These are phyloP conservation scores for Stachybotrys chlorohalonatus DNA, from an alignment of 2,329 filamentous ascomycete species.

Conservation along the genomic window DNA sequence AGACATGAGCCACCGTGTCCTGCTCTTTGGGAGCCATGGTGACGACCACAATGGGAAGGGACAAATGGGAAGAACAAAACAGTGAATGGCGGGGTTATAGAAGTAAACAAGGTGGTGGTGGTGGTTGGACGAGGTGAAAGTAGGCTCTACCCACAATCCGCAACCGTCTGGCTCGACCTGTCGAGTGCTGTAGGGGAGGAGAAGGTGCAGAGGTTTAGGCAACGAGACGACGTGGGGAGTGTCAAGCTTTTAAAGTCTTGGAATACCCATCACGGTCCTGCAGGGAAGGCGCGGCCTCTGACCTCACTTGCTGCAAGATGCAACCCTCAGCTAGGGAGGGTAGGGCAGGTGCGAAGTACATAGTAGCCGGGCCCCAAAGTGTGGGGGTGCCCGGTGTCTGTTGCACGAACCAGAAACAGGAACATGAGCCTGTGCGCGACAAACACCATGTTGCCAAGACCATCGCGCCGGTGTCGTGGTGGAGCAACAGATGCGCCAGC, in stretches of 20 bases:
- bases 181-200: no score
- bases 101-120: neutral
- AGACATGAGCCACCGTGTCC: conserved; percentile 16
- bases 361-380: neutral
- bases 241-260: neutral
- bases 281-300: neutral
- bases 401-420: neutral
- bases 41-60: neutral
- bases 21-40: conserved; percentile 4
- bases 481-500: no score
- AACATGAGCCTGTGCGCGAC: neutral
- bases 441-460: neutral
- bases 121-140: neutral
- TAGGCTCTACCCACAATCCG: no score
- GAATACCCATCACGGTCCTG: neutral
- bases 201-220: no score
- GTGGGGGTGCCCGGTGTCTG: neutral
- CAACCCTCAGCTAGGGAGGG: no score
- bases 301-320: neutral
- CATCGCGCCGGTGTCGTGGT: neutral
- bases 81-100: neutral
- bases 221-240: neutral
- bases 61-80: neutral
- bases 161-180: no score
- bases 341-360: no score